phyloP scores from a whole-genome alignment of 2,329 filamentous ascomycete species.

The Stagonosporopsis vannaccii region DNA sequence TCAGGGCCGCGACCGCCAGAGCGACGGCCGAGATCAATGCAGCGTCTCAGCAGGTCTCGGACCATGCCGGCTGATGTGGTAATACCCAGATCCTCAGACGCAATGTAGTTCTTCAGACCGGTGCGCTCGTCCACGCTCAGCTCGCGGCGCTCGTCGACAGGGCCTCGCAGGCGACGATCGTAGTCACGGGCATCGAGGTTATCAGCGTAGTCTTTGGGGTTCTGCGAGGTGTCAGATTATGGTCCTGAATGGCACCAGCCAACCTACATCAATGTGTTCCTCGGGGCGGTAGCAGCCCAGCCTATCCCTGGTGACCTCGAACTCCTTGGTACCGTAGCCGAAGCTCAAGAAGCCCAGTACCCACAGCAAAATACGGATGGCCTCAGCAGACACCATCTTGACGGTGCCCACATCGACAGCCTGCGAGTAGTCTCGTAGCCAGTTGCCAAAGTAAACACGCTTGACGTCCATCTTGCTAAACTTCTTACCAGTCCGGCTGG shows the following conservation, averaged over 20 bases:
- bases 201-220: slow-evolving; percentile 75
- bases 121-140: slow-evolving; percentile 73
- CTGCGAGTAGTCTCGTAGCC: slow-evolving; percentile 92
- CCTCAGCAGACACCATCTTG: slow-evolving; percentile 88
- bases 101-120: slow-evolving; percentile 91
- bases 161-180: slow-evolving; percentile 79
- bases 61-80: slow-evolving; percentile 83
- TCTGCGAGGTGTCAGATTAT: slow-evolving; percentile 17
- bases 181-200: slow-evolving; percentile 85
- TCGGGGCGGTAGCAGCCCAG: slow-evolving; percentile 75
- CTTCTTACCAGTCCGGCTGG: slow-evolving; percentile 74
- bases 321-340: slow-evolving; percentile 82
- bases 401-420: slow-evolving; percentile 92
- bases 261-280: slow-evolving; percentile 74
- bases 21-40: slow-evolving; percentile 79
- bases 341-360: slow-evolving; percentile 90
- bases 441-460: slow-evolving; percentile 95
- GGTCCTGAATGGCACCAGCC: background rate
- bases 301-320: slow-evolving; percentile 80
- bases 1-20: slow-evolving; percentile 79
- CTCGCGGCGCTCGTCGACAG: slow-evolving; percentile 79
- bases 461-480: slow-evolving; percentile 89
- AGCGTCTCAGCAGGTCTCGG: slow-evolving; percentile 73
- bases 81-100: slow-evolving; percentile 78
- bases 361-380: slow-evolving; percentile 87